Conservation (phyloP, 768 basidiomycete genomes). For the Sarcomyxa edulis region DNA sequence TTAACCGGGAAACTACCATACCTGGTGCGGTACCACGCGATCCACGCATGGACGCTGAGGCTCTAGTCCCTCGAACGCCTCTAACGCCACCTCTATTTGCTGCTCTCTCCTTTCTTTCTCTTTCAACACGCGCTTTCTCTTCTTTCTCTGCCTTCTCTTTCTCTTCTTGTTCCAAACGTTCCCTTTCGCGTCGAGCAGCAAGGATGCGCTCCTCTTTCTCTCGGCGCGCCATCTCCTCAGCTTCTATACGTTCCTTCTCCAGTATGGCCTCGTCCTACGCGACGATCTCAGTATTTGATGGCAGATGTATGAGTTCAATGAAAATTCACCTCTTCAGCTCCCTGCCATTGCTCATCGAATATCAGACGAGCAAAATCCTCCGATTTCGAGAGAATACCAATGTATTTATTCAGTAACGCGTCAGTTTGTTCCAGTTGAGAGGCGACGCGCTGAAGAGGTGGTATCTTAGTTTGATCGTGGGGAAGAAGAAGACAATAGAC, state of each 20-base stretch:
- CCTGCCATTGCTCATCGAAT: slow-evolving; percentile 74
- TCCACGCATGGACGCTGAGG: slow-evolving; percentile 55
- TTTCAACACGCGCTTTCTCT: slow-evolving; percentile 35
- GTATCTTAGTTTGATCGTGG: too few relatives aligned
- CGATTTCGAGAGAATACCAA: slow-evolving; percentile 61
- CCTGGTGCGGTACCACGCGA: slow-evolving; percentile 31
- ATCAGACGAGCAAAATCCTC: slow-evolving; percentile 65
- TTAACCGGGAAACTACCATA: too few relatives aligned
- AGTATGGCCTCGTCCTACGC: slow-evolving; percentile 56
- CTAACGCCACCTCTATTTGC: slow-evolving; percentile 50
- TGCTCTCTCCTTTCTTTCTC: slow-evolving; percentile 37
- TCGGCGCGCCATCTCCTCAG: slow-evolving; percentile 31
- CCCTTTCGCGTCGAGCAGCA: slow-evolving; percentile 32
- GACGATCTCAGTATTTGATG: neutral
- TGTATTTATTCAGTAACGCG: slow-evolving; percentile 70
- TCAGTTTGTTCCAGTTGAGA: slow-evolving; percentile 68
- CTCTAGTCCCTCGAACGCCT: slow-evolving; percentile 70
- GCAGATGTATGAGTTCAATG: neutral
- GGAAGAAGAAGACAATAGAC: slow-evolving; percentile 13
- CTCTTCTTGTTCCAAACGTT: slow-evolving; percentile 47
- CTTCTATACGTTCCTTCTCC: slow-evolving; percentile 42
- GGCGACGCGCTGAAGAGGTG: slow-evolving; percentile 49
- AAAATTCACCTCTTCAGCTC: slow-evolving; percentile 60
- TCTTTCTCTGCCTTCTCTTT: slow-evolving; percentile 36
- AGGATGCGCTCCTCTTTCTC: slow-evolving; percentile 43